Evolutionary conservation across 2,329 filamentous ascomycete species (phyloP).

Genomic region (Aureobasidium sp.): DNA sequence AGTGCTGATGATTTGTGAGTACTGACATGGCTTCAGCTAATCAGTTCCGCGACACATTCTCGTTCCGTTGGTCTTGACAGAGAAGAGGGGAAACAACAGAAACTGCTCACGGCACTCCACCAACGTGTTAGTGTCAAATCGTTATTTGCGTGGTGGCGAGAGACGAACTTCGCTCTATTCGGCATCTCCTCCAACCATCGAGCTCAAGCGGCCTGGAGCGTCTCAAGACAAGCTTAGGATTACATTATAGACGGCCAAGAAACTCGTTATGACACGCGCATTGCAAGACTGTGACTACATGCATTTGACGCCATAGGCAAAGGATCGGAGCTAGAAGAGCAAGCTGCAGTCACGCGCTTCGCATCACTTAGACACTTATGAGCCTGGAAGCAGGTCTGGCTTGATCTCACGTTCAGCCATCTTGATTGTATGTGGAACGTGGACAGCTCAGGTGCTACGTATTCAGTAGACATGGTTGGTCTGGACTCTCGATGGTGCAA

Average conservation of each 20-base stretch:
- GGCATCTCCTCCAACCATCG: neutral
- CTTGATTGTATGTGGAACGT: neutral
- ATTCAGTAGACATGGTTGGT: neutral
- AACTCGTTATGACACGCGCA: neutral
- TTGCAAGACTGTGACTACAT: neutral
- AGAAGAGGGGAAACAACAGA: neutral
- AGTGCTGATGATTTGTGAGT: neutral
- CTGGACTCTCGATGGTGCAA: neutral
- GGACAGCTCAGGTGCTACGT: neutral
- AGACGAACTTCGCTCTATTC: neutral
- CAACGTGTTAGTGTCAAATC: neutral
- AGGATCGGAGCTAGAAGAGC: neutral
- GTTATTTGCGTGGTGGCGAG: neutral
- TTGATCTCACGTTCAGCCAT: neutral
- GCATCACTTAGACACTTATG: neutral
- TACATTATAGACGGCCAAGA: neutral
- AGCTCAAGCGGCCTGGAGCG: neutral
- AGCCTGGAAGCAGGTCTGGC: neutral
- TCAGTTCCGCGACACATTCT: constrained; percentile 7
- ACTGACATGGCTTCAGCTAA: neutral
- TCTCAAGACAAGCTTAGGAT: neutral
- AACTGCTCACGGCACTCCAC: too few species aligned
- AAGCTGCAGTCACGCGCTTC: neutral
- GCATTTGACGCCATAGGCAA: neutral
- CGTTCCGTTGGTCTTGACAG: neutral